A percentile compares a stretch with the other conserved stretches of the same genome.
phyloP scores from a whole-genome alignment of 768 basidiomycete species.

The Termitomyces sp. region DNA sequence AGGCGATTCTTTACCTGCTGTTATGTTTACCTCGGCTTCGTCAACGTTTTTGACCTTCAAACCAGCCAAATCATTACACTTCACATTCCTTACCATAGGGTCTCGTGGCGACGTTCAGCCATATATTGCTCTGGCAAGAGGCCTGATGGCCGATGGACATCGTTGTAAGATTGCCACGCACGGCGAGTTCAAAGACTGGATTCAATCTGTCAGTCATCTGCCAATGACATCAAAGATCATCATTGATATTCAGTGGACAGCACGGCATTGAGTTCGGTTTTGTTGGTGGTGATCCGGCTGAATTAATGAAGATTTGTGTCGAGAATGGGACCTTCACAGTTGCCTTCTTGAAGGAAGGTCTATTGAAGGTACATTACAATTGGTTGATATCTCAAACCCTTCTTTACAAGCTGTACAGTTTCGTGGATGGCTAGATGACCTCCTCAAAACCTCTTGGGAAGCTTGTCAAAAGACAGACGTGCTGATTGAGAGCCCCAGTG shows the following conservation, averaged over 20 bases:
- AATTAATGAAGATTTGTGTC: conserved; percentile 95
- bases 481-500: conserved; percentile 91
- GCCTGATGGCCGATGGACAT: conserved; percentile 88
- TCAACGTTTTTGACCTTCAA: conserved; percentile 97
- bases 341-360: conserved; percentile 87
- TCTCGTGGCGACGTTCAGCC: conserved; percentile 98
- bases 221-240: conserved; percentile 1
- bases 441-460: conserved; percentile 93
- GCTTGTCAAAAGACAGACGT: conserved; percentile 95
- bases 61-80: conserved; percentile 77
- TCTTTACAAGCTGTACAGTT: conserved; percentile 51
- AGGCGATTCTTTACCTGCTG: conserved; percentile 75
- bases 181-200: conserved; percentile 92
- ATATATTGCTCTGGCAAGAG: conserved; percentile 94
- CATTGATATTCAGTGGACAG: conserved; percentile 34
- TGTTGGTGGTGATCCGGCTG: conserved; percentile 96
- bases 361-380: conserved; percentile 64
- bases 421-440: conserved; percentile 96
- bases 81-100: conserved; percentile 95
- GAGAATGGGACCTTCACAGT: conserved; percentile 98
- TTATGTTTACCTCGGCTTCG: conserved; percentile 96
- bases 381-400: conserved; percentile 3
- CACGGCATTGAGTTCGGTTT: conserved; percentile 94
- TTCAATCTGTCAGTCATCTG: conserved; percentile 74
- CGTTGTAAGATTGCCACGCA: conserved; percentile 90